Percentiles rank a stretch among this genome's conserved stretches.
Evolutionary conservation across 495 filamentous ascomycete genomes (phyloP).

Genomic region (Immersiella caudata): DNA sequence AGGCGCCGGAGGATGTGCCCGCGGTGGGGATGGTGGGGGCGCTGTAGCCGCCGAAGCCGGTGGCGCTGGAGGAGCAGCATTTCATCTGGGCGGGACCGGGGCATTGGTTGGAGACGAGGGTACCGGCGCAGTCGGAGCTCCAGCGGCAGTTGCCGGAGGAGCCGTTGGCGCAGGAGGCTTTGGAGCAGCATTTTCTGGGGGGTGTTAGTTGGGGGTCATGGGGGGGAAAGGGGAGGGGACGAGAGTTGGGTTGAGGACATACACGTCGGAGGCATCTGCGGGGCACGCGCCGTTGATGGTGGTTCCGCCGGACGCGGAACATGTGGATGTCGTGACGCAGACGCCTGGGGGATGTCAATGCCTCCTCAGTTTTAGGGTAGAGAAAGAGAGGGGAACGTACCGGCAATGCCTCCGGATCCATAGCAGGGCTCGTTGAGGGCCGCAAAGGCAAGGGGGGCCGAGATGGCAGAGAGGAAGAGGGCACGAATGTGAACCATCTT

Average conservation of each 20-base stretch:
- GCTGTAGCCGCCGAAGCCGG: conserved; percentile 37
- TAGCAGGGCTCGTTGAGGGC: conserved; percentile 45
- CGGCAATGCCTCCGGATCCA: conserved; percentile 32
- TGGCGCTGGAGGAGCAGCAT: conserved; percentile 40
- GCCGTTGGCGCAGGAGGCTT: conserved; percentile 37
- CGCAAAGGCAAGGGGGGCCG: conserved; percentile 30
- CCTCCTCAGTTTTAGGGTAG: neutral
- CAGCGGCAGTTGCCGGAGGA: conserved; percentile 43
- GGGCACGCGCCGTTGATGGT: conserved; percentile 42
- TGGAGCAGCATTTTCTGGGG: conserved; percentile 43
- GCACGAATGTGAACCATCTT: conserved; percentile 7
- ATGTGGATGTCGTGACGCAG: conserved; percentile 38
- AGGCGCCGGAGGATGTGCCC: too few species aligned
- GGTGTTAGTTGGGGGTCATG: too few species aligned
- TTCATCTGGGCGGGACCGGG: conserved; percentile 44
- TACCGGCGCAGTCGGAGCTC: conserved; percentile 41
- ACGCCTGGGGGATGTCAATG: conserved; percentile 31
- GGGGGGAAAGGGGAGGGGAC: too few species aligned
- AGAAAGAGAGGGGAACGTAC: conserved; percentile 11
- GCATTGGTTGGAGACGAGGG: conserved; percentile 34
- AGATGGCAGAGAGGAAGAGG: conserved; percentile 3
- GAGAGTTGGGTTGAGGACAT: too few species aligned
- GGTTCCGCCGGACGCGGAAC: conserved; percentile 37
- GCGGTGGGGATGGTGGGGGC: conserved; percentile 38
- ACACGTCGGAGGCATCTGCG: conserved; percentile 36